A percentile compares a stretch with the other conserved stretches of the same genome.
Evolutionary conservation across 2,329 filamentous ascomycete species (phyloP).

Genomic region (Ceratocystis variospora): DNA sequence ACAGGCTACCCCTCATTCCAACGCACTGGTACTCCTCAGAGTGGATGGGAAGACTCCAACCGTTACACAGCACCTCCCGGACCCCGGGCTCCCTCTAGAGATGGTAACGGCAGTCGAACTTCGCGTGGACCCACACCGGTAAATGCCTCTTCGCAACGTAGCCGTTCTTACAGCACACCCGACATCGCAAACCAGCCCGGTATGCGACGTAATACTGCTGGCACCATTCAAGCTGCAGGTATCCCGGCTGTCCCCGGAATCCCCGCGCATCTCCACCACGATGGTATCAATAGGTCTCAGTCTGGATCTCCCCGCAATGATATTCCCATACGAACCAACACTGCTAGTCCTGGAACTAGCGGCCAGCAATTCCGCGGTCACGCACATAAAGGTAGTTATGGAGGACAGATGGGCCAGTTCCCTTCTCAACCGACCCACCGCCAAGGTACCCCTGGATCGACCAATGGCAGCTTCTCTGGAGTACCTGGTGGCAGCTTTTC

Average conservation of each 20-base stretch:
- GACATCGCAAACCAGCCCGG: slow-evolving; percentile 63
- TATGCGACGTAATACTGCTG: slow-evolving; percentile 35
- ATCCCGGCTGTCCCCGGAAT: slow-evolving; percentile 66
- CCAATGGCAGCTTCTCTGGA: slow-evolving; percentile 22
- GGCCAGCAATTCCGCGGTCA: slow-evolving; percentile 40
- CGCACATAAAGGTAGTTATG: slow-evolving; percentile 36
- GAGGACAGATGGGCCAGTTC: slow-evolving; percentile 42
- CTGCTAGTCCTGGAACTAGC: slow-evolving; percentile 56
- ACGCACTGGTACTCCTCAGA: slow-evolving; percentile 55
- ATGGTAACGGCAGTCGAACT: slow-evolving; percentile 38
- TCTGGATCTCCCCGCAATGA: slow-evolving; percentile 63
- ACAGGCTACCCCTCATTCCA: slow-evolving; percentile 49
- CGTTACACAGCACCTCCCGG: slow-evolving; percentile 82
- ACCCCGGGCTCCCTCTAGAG: slow-evolving; percentile 65
- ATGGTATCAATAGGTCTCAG: slow-evolving; percentile 63
- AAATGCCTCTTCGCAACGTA: slow-evolving; percentile 60
- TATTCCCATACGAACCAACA: slow-evolving; percentile 53
- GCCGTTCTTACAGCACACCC: slow-evolving; percentile 86
- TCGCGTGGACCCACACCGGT: slow-evolving; percentile 52
- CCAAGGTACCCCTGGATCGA: slow-evolving; percentile 33
- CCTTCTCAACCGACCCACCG: slow-evolving; percentile 41
- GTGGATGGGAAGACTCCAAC: slow-evolving; percentile 57
- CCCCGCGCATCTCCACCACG: slow-evolving; percentile 50
- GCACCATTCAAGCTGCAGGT: slow-evolving; percentile 39
- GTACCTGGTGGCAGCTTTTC: slow-evolving; percentile 25